Percentiles rank a stretch among this genome's conserved stretches.
These are phyloP conservation scores for Suhomyces vadensis DNA, from an alignment of 805 yeast species.

Conservation along the genomic window DNA sequence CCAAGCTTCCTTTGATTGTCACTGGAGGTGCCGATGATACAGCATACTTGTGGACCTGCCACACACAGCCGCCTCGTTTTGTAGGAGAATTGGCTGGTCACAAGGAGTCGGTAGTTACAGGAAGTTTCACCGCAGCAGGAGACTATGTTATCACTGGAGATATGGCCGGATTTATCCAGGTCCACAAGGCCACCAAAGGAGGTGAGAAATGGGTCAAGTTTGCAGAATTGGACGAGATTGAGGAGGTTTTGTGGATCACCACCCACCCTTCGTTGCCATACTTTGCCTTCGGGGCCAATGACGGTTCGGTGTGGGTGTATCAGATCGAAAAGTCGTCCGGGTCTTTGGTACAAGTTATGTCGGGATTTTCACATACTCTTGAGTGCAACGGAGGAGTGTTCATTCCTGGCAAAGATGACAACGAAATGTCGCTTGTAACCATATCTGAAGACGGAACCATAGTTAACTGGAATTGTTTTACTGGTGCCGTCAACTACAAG, in stretches of 20 bases:
- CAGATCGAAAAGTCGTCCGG: constrained; percentile 54
- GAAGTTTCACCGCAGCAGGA: constrained; percentile 84
- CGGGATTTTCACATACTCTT: constrained; percentile 76
- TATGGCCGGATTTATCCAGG: constrained; percentile 85
- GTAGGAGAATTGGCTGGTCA: constrained; percentile 79
- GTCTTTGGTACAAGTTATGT: constrained; percentile 66
- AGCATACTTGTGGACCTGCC: constrained; percentile 91
- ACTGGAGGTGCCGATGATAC: constrained; percentile 94
- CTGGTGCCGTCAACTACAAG: constrained; percentile 68
- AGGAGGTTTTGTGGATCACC: constrained; percentile 82
- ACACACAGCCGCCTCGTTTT: constrained; percentile 77
- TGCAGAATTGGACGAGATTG: constrained; percentile 79
- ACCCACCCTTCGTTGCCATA: constrained; percentile 77
- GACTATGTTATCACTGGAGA: constrained; percentile 83
- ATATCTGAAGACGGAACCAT: constrained; percentile 84
- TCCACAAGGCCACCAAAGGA: constrained; percentile 68
- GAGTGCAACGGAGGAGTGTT: constrained; percentile 84
- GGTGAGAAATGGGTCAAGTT: constrained; percentile 81
- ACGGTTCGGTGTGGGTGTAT: constrained; percentile 95
- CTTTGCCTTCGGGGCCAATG: constrained; percentile 89
- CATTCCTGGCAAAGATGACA: constrained; percentile 53
- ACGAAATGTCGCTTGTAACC: constrained; percentile 65
- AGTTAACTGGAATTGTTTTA: constrained; percentile 87
- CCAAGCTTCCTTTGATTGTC: constrained; percentile 79
- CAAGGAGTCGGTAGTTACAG: constrained; percentile 83